These are phyloP conservation scores for Agaricales sp. DNA, from an alignment of 1,284 basidiomycete species.

Conservation along the genomic window DNA sequence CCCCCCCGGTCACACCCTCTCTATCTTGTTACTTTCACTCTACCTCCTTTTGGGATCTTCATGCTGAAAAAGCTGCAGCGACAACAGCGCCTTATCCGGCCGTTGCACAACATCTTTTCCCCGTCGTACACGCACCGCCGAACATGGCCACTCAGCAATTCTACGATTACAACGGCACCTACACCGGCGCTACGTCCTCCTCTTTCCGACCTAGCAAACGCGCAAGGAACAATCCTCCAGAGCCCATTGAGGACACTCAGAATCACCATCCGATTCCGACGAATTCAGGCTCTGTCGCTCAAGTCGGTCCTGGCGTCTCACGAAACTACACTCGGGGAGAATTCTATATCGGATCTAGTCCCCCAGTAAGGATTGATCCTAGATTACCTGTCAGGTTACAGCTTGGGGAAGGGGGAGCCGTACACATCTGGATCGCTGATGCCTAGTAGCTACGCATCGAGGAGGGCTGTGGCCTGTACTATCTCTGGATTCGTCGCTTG, in stretches of 20 bases:
- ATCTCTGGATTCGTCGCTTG: too few species aligned
- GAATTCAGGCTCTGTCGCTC: too few species aligned
- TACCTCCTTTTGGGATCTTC: conserved; percentile 9
- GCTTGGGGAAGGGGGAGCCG: conserved; percentile 68
- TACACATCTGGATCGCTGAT: conserved; percentile 69
- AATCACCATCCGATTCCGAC: too few species aligned
- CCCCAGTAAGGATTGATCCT: conserved; percentile 70
- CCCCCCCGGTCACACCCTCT: neutral
- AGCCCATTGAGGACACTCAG: too few species aligned
- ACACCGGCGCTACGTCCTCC: conserved; percentile 54
- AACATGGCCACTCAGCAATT: conserved; percentile 60
- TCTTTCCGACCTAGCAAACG: conserved; percentile 68
- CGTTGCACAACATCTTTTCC: conserved; percentile 24
- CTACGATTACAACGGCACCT: conserved; percentile 64
- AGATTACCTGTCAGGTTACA: conserved; percentile 65
- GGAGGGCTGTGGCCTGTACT: too few species aligned
- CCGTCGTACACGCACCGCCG: conserved; percentile 32
- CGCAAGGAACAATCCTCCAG: conserved; percentile 54
- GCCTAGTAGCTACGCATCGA: conserved; percentile 21
- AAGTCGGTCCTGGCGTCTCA: conserved; percentile 71
- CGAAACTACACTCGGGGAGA: conserved; percentile 69
- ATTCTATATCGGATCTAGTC: conserved; percentile 67
- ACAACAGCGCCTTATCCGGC: conserved; percentile 18
- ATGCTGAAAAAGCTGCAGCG: too few species aligned
- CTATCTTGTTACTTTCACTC: neutral